A percentile compares a stretch with the other conserved stretches of the same genome.
Evolutionary conservation across 768 basidiomycete species (phyloP).

Genomic region (Nidularia pulvinata): DNA sequence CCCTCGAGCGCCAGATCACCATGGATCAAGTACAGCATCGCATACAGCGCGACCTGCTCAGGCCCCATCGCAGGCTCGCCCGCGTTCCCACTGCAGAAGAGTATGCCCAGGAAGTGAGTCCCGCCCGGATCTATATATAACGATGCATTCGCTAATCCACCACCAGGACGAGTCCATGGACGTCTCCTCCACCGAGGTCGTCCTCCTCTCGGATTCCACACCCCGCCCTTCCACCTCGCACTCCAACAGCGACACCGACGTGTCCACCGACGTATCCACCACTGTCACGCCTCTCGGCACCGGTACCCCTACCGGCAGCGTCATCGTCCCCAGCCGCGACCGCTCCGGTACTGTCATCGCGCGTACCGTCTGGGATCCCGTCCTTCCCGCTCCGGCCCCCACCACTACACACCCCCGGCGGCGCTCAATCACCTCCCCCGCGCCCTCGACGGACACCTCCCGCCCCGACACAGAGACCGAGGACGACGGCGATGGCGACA

Average conservation of each 20-base stretch:
- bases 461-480: constrained; percentile 79
- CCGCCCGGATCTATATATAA: too few species aligned
- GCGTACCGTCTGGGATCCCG: constrained; percentile 58
- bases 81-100: too few species aligned
- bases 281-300: constrained; percentile 59
- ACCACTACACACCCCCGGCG: constrained; percentile 6
- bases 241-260: constrained; percentile 55
- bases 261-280: constrained; percentile 61
- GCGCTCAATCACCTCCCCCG: constrained; percentile 7
- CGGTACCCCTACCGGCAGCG: constrained; percentile 61
- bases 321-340: constrained; percentile 60
- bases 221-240: constrained; percentile 17
- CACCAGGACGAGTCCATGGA: constrained; percentile 28
- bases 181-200: constrained; percentile 15
- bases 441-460: constrained; percentile 45
- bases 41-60: too few species aligned
- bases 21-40: constrained; percentile 22
- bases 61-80: too few species aligned
- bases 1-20: constrained; percentile 51
- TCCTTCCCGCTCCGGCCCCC: constrained; percentile 7
- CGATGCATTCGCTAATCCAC: background rate
- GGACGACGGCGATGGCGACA: constrained; percentile 70
- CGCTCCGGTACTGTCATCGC: constrained; percentile 78
- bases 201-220: constrained; percentile 5
- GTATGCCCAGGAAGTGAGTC: too few species aligned